phyloP scores from a whole-genome alignment of 1,284 basidiomycete species.

The Ceratobasidium sp. region DNA sequence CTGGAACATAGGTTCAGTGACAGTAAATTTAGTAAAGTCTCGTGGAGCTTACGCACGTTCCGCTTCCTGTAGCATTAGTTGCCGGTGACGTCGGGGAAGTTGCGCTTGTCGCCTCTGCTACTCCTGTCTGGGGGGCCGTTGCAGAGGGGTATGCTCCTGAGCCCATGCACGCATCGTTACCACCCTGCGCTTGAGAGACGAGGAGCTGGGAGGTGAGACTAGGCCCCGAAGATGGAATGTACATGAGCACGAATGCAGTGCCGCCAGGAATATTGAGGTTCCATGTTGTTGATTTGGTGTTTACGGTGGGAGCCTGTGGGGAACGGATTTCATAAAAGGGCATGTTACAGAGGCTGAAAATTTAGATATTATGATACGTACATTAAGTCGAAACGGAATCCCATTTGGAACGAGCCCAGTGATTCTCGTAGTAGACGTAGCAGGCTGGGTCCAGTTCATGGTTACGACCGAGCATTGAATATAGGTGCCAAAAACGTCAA shows the following conservation, averaged over 20 bases:
- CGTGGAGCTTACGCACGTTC: background rate
- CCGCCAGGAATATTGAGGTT: constrained; percentile 28
- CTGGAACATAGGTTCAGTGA: constrained; percentile 4
- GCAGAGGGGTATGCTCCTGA: constrained; percentile 27
- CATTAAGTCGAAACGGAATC: constrained; percentile 30
- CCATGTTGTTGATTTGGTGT: constrained; percentile 38
- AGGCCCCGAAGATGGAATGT: background rate
- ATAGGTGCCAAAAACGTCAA: constrained; percentile 20
- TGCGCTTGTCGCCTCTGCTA: constrained; percentile 15
- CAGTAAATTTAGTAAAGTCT: background rate
- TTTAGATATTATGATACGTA: background rate
- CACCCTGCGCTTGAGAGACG: background rate
- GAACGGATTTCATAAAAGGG: background rate
- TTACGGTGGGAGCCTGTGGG: background rate
- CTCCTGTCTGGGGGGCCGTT: constrained; percentile 25
- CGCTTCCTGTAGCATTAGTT: background rate
- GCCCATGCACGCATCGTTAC: background rate
- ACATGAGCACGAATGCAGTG: constrained; percentile 37
- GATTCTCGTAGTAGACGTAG: constrained; percentile 17
- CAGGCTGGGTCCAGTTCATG: constrained; percentile 42
- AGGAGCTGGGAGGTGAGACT: constrained; percentile 22
- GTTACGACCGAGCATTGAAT: constrained; percentile 23
- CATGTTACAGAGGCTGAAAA: background rate
- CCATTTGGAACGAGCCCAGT: constrained; percentile 36
- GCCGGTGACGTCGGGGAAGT: background rate